Conservation (phyloP, 2,329 filamentous ascomycete species). For the Elsinoe fawcettii region DNA sequence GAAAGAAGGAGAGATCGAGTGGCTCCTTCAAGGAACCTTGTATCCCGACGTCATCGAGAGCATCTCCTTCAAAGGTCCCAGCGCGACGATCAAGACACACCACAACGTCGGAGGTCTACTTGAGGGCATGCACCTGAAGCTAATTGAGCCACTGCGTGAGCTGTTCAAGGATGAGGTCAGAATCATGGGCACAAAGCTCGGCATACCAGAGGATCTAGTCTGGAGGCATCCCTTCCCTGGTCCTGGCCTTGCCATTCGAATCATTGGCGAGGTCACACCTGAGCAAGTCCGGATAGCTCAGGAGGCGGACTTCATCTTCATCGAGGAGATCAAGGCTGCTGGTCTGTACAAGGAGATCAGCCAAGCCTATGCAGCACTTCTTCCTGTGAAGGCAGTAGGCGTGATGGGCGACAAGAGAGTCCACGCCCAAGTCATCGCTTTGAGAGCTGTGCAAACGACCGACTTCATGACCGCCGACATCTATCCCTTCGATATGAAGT, state of each 20-base stretch:
- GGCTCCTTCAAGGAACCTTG: constrained; percentile 79
- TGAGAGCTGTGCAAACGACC: constrained; percentile 54
- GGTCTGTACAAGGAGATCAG: constrained; percentile 65
- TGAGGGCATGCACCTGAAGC: constrained; percentile 54
- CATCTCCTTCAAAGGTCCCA: constrained; percentile 66
- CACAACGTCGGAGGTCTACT: constrained; percentile 66
- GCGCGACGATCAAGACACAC: constrained; percentile 65
- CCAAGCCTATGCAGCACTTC: constrained; percentile 62
- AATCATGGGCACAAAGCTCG: constrained; percentile 59
- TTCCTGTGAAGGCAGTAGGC: constrained; percentile 58
- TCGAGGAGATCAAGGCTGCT: constrained; percentile 63
- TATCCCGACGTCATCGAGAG: constrained; percentile 68
- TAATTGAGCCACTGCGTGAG: constrained; percentile 71
- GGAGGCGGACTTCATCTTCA: constrained; percentile 72
- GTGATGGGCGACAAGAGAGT: constrained; percentile 65
- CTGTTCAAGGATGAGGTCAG: constrained; percentile 82
- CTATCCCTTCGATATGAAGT: constrained; percentile 56
- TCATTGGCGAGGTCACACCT: constrained; percentile 75
- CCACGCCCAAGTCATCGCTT: constrained; percentile 53
- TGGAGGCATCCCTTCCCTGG: constrained; percentile 74
- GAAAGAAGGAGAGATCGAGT: constrained; percentile 69
- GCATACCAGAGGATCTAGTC: constrained; percentile 66
- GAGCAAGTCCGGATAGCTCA: constrained; percentile 72
- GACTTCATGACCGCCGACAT: constrained; percentile 72
- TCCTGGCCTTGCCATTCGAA: constrained; percentile 66